These are phyloP conservation scores for Entomortierella chlamydospora DNA, from an alignment of 192 early-diverging fungal genomes.

Conservation along the genomic window DNA sequence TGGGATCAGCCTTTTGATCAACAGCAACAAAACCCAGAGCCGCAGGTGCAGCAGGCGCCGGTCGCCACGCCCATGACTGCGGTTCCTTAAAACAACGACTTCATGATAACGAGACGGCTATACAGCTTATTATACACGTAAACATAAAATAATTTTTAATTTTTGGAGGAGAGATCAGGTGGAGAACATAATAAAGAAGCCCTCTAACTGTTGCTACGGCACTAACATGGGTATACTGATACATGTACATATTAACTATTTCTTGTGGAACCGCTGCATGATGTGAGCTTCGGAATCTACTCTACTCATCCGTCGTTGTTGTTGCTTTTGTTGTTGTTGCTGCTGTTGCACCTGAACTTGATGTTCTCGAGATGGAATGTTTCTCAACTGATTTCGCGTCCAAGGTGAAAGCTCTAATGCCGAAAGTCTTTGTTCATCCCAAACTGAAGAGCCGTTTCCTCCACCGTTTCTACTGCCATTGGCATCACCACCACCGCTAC, in stretches of 20 bases:
- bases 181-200: too few species aligned
- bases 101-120: too few species aligned
- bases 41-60: neutral
- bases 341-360: constrained; percentile 8
- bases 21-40: neutral
- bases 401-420: constrained; percentile 16
- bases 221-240: neutral
- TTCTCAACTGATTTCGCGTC: constrained; percentile 13
- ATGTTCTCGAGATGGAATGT: constrained; percentile 14
- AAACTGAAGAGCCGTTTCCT: neutral
- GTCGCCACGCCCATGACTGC: neutral
- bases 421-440: constrained; percentile 15
- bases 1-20: constrained; percentile 28
- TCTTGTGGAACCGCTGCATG: constrained; percentile 18
- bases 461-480: neutral
- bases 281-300: constrained; percentile 17
- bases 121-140: too few species aligned
- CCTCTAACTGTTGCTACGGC: too few species aligned
- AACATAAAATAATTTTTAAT: too few species aligned
- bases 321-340: constrained; percentile 19
- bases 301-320: constrained; percentile 7
- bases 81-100: neutral
- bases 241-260: neutral
- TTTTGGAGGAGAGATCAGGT: too few species aligned
- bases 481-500: neutral